phyloP scores from a whole-genome alignment of 257 asterid species.

The Leonotis leonurus region DNA sequence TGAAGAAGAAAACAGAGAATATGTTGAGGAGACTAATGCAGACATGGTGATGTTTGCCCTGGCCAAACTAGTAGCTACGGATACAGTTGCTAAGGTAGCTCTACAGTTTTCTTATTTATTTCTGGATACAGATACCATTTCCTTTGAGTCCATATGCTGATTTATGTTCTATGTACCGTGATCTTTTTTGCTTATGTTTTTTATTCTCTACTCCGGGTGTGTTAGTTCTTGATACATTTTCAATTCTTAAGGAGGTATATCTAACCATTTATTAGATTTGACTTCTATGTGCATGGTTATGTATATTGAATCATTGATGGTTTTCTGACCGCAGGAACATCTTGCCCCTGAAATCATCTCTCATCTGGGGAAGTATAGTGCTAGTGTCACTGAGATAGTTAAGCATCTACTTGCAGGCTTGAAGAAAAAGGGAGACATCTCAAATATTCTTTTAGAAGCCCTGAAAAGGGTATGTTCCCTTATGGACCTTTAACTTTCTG shows the following conservation, averaged over 20 bases:
- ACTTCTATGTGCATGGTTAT: background rate
- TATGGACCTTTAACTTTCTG: background rate
- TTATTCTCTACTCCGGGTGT: background rate
- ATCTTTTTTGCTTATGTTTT: background rate
- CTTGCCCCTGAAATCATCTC: slow-evolving; percentile 82
- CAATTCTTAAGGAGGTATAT: background rate
- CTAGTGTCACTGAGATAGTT: slow-evolving; percentile 66
- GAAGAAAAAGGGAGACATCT: slow-evolving; percentile 62
- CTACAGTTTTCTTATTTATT: slow-evolving; percentile 2
- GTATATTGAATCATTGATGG: background rate
- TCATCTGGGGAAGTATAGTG: slow-evolving; percentile 53
- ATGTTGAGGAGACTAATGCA: slow-evolving; percentile 82
- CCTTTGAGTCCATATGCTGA: background rate
- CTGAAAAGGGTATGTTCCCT: slow-evolving; percentile 54
- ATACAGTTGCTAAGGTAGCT: slow-evolving; percentile 70
- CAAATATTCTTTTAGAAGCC: slow-evolving; percentile 59
- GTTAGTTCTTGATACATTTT: slow-evolving; percentile 5
- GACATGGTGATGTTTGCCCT: slow-evolving; percentile 74
- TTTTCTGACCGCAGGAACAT: slow-evolving; percentile 51
- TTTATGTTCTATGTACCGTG: background rate
- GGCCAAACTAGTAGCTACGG: slow-evolving; percentile 66
- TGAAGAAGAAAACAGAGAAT: slow-evolving; percentile 71
- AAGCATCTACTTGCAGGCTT: slow-evolving; percentile 72
- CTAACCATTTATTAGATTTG: background rate
- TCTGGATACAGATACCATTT: background rate